A percentile compares a stretch with the other conserved stretches of the same genome.
Evolutionary conservation across 371 early-diverging fungal species (phyloP).

Genomic region (Thermomucor indicae-seudaticae): DNA sequence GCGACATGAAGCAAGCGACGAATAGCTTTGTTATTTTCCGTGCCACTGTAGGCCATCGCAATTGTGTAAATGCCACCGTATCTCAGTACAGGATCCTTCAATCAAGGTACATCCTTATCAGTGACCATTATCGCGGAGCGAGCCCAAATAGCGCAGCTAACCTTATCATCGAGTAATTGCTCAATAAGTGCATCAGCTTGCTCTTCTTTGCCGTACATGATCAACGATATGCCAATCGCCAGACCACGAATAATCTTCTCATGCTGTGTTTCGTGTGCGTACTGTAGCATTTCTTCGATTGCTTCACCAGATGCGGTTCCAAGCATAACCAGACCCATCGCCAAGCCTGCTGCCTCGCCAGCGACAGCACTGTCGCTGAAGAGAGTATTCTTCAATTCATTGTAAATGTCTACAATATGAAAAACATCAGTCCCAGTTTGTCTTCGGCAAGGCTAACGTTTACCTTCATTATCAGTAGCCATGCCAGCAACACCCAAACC

Average conservation of each 20-base stretch:
- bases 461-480: slow-evolving; percentile 86
- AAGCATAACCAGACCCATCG: slow-evolving; percentile 97
- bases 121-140: too few relatives aligned
- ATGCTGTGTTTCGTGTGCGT: slow-evolving; percentile 96
- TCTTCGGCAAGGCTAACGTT: neutral
- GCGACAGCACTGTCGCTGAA: slow-evolving; percentile 95
- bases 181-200: slow-evolving; percentile 88
- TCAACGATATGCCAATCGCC: slow-evolving; percentile 89
- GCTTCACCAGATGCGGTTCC: slow-evolving; percentile 84
- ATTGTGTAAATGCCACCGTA: slow-evolving; percentile 96
- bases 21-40: slow-evolving; percentile 95
- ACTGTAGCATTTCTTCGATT: slow-evolving; percentile 92
- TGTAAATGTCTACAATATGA: slow-evolving; percentile 61
- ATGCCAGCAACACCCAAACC: slow-evolving; percentile 97
- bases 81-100: slow-evolving; percentile 84
- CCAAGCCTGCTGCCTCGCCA: slow-evolving; percentile 97
- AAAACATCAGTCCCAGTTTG: neutral
- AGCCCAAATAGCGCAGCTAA: too few relatives aligned
- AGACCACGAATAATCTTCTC: slow-evolving; percentile 97
- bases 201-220: slow-evolving; percentile 95
- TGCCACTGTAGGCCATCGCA: slow-evolving; percentile 97
- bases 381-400: slow-evolving; percentile 81
- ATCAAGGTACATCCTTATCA: neutral
- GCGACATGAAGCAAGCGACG: slow-evolving; percentile 93
- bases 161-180: slow-evolving; percentile 78